These are phyloP conservation scores for Candida insectalens DNA, from an alignment of 805 yeast species.

Conservation along the genomic window DNA sequence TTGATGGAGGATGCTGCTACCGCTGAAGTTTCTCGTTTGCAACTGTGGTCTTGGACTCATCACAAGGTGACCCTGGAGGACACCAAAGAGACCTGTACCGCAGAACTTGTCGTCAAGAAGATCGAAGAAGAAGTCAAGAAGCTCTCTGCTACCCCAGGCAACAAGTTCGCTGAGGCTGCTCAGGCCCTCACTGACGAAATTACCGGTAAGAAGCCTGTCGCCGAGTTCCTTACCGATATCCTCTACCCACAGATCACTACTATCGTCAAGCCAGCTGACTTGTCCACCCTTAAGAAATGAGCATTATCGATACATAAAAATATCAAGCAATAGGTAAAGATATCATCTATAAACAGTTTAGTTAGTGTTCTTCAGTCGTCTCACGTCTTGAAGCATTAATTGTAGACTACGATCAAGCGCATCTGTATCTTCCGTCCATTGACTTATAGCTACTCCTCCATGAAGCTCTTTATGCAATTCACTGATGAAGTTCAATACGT, in stretches of 20 bases:
- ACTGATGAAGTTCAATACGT: constrained; percentile 7
- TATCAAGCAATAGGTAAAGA: not conserved
- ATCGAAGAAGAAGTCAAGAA: constrained; percentile 54
- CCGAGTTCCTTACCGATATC: constrained; percentile 69
- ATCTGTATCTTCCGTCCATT: constrained; percentile 3
- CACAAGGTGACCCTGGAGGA: constrained; percentile 55
- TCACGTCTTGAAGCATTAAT: constrained; percentile 7
- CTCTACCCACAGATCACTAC: constrained; percentile 67
- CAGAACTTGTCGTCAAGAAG: constrained; percentile 45
- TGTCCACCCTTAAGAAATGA: constrained; percentile 18
- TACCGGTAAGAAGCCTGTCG: constrained; percentile 53
- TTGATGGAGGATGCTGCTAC: constrained; percentile 90
- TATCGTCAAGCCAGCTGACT: constrained; percentile 23
- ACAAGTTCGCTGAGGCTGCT: constrained; percentile 62
- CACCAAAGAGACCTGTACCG: constrained; percentile 47
- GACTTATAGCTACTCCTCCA: not conserved
- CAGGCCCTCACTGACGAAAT: constrained; percentile 66
- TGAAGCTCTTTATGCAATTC: constrained; percentile 9
- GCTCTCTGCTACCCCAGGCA: constrained; percentile 40
- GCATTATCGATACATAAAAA: not conserved
- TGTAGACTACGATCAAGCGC: constrained; percentile 8
- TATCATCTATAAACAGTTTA: not conserved
- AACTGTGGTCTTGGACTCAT: constrained; percentile 75
- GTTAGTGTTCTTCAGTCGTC: constrained; percentile 2
- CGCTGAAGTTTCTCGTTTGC: constrained; percentile 79